Base-by-base conservation (phyloP, 106 monocot genomes). In the Dactylorhiza incarnata region DNA sequence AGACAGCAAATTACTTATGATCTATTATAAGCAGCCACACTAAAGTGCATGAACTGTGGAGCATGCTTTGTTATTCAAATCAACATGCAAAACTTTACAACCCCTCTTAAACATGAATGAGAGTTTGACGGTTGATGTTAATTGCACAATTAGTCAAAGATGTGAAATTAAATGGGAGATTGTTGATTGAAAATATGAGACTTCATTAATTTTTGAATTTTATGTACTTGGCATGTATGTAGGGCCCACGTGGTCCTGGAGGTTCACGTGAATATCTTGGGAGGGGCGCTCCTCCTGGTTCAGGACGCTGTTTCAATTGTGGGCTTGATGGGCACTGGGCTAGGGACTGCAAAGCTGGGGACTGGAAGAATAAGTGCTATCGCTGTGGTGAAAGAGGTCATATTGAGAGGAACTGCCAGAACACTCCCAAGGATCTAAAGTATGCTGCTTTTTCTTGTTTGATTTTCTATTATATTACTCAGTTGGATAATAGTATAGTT, bases 301-400 rank as follows among this genome's bases (percentile, higher is more conserved):
- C 99, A 61, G 99, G 94, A 44, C 94, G 99, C 23, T 99, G 94
- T 74, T 99, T 94, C 43, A 99, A 99, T 68, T 99, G 99, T 81
- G 99, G 99, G 4, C 78, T 99, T 62, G 99, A 99, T 85, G 99
- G 99, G 3, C 99, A 99, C 67, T 99, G 99, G 99, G 99, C 99
- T 71, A 86, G 99, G 48, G 99, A 99, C 62, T 99, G 99, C 86
- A 92, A 92, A 78, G 91, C 94, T 72, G 99, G 99, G 72, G 99
- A 99, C 71, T 99, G 99, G 99, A 99, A 99, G 76, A 94, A 99
- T 80, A 94, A 90, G 71, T 99, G 99, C 72, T 99, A 99, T 83
- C 94, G 94, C 6, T 99, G 99, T 84, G 99, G 99, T n/a, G 94
- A 88, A 70, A 86, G 99, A 80, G 99, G 94, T 19, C 99, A 99